Percentiles rank a stretch among this genome's conserved stretches.
Conservation (phyloP, 495 filamentous ascomycete genomes). For the Podospora comata region DNA sequence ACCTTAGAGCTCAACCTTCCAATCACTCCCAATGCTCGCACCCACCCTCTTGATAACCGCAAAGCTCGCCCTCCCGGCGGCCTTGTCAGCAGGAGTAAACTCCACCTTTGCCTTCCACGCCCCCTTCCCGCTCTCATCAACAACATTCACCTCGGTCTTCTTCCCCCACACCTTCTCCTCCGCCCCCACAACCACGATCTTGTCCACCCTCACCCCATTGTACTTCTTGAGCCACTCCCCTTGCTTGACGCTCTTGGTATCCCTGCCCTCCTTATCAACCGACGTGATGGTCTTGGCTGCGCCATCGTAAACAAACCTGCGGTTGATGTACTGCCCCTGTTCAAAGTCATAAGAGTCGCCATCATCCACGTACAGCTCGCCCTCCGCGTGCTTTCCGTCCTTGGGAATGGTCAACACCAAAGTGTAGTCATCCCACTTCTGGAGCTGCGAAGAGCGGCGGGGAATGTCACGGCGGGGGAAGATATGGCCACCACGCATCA, state of each 20-base stretch:
- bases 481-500: slow-evolving; percentile 91
- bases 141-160: slow-evolving; percentile 64
- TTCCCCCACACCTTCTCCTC: slow-evolving; percentile 62
- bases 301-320: slow-evolving; percentile 61
- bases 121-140: slow-evolving; percentile 65
- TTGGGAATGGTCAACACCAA: slow-evolving; percentile 74
- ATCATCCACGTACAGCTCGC: slow-evolving; percentile 86
- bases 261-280: slow-evolving; percentile 49
- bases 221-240: slow-evolving; percentile 73
- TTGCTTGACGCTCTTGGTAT: slow-evolving; percentile 57
- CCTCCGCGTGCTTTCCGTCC: slow-evolving; percentile 64
- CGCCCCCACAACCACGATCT: slow-evolving; percentile 76
- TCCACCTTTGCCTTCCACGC: slow-evolving; percentile 57
- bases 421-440: slow-evolving; percentile 94
- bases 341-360: slow-evolving; percentile 89
- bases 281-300: slow-evolving; percentile 49
- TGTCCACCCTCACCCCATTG: slow-evolving; percentile 73
- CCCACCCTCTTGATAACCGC: slow-evolving; percentile 78
- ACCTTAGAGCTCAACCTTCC: slow-evolving; percentile 61
- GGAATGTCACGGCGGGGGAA: slow-evolving; percentile 86
- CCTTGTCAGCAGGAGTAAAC: slow-evolving; percentile 51
- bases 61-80: slow-evolving; percentile 65
- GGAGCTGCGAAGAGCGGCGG: slow-evolving; percentile 76
- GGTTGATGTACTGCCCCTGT: slow-evolving; percentile 80
- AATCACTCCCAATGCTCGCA: slow-evolving; percentile 72